A percentile compares a stretch with the other conserved stretches of the same genome.
Conservation (phyloP, 1,139 yeast species). For the Geotrichum aggregatum region DNA sequence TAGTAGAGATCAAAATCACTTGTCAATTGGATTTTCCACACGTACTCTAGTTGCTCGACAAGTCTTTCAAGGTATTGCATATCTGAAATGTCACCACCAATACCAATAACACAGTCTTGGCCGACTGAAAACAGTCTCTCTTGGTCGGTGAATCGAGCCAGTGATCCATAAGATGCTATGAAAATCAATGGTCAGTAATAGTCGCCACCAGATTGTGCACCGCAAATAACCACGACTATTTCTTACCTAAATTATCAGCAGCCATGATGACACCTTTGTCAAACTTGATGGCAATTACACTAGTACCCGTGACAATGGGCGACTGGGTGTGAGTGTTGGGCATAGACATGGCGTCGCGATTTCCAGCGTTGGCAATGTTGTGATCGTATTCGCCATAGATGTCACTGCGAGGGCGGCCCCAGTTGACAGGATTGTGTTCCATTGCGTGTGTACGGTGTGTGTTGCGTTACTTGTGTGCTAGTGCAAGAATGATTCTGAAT, state of each 20-base stretch:
- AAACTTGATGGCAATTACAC: slow-evolving; percentile 87
- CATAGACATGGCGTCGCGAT: slow-evolving; percentile 34
- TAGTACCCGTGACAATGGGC: slow-evolving; percentile 94
- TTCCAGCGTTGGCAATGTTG: slow-evolving; percentile 60
- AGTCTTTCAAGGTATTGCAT: slow-evolving; percentile 75
- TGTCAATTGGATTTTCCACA: neutral
- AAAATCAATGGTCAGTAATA: neutral
- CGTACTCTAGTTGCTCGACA: slow-evolving; percentile 65
- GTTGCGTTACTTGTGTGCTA: neutral
- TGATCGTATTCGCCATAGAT: slow-evolving; percentile 76
- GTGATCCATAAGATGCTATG: slow-evolving; percentile 73
- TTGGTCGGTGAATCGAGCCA: slow-evolving; percentile 77
- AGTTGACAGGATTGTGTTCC: slow-evolving; percentile 92
- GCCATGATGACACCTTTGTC: slow-evolving; percentile 89
- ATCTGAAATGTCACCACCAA: slow-evolving; percentile 94
- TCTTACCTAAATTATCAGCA: slow-evolving; percentile 79
- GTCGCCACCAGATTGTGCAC: slow-evolving; percentile 11
- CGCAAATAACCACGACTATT: neutral
- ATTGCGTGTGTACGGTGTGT: slow-evolving; percentile 32
- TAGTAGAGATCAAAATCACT: neutral
- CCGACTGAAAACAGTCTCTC: slow-evolving; percentile 86
- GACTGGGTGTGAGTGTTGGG: slow-evolving; percentile 86
- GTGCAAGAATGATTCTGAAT: neutral
- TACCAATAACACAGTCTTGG: slow-evolving; percentile 78
- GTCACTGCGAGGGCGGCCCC: slow-evolving; percentile 91